A percentile compares a stretch with the other conserved stretches of the same genome.
phyloP scores from a whole-genome alignment of 805 yeast species.

The Candida sithepensis region DNA sequence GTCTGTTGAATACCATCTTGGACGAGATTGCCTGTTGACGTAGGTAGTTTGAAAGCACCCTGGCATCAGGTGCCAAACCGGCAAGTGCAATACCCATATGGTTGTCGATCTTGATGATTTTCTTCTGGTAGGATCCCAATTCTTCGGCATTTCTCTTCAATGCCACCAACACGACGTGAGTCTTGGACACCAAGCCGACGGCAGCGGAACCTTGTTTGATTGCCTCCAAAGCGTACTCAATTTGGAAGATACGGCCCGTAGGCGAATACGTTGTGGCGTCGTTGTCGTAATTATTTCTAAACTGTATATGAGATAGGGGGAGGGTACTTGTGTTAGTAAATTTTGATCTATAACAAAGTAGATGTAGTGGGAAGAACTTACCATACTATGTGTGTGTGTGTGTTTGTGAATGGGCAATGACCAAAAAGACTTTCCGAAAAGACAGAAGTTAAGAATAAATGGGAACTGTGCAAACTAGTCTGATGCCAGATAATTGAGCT shows the following conservation, averaged over 20 bases:
- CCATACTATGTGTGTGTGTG: too few relatives aligned
- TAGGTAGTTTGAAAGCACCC: slow-evolving; percentile 84
- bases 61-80: slow-evolving; percentile 97
- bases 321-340: slow-evolving; percentile 6
- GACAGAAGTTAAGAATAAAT: background rate
- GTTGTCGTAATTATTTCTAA: slow-evolving; percentile 97
- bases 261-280: slow-evolving; percentile 98
- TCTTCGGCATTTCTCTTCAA: slow-evolving; percentile 96
- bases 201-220: slow-evolving; percentile 98
- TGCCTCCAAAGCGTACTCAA: slow-evolving; percentile 89
- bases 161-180: slow-evolving; percentile 89
- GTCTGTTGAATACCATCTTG: slow-evolving; percentile 79
- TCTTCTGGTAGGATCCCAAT: slow-evolving; percentile 93
- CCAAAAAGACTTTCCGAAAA: too few relatives aligned
- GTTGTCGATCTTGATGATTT: slow-evolving; percentile 84
- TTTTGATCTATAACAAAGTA: too few relatives aligned
- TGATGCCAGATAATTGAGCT: too few relatives aligned
- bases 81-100: slow-evolving; percentile 95
- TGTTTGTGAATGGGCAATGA: background rate
- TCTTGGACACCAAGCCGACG: slow-evolving; percentile 84
- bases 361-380: background rate
- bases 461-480: background rate
- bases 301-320: slow-evolving; percentile 38
- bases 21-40: slow-evolving; percentile 91
- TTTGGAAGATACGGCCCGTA: slow-evolving; percentile 87